Base-by-base conservation (phyloP, 2,329 filamentous ascomycete species). In the Penicillium aurantiogriseum region DNA sequence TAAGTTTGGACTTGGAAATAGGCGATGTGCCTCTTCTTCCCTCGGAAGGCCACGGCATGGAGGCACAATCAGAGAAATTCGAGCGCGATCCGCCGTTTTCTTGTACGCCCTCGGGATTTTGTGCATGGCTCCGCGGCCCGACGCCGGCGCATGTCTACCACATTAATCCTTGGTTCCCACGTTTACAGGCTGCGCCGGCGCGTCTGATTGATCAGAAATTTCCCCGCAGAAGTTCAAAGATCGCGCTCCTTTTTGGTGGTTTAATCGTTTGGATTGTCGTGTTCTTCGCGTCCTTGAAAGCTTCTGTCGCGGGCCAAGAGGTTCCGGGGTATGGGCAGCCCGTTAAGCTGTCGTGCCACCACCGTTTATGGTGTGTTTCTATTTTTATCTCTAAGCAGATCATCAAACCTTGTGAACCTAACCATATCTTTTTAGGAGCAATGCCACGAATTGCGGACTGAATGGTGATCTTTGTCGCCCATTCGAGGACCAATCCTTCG, bases 401-500 rank as follows among this genome's bases (percentile, higher is more conserved):
- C 19, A 19, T 51, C 8, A 1, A 23, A 29, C 15, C 4, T 40
- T 31, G 10, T 35, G 39, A 46, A 39, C 25, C 58, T 63, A 35
- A 59, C n/a, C 10, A 19, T 54, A 27, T 21, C 13, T 5, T 21
- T 46, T n/a, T 25, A 67, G 73, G 72, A 55, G 58, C 9, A 74
- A 74, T 66, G 64, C 76, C 7, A 75, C 72, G 0, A 63, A 70
- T n/a, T 86, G 83, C 63, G 83, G 83, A 2, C 61, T 85, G 3
- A 80, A 85, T 67, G 83, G 83, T 0, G 78, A 85, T 58, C 70
- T 76, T 10, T 86, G 83, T 65, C 80, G 81, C 19, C 83, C 83
- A 0, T 86, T 86, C 63, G 76, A 79, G 38, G 80, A 83, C 44
- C 72, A 73, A 17, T 77, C 76, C 1, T 78, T 85, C 61, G 76